These are phyloP conservation scores for Ogataea degrootiae DNA, from an alignment of 805 yeast genomes.

Conservation along the genomic window DNA sequence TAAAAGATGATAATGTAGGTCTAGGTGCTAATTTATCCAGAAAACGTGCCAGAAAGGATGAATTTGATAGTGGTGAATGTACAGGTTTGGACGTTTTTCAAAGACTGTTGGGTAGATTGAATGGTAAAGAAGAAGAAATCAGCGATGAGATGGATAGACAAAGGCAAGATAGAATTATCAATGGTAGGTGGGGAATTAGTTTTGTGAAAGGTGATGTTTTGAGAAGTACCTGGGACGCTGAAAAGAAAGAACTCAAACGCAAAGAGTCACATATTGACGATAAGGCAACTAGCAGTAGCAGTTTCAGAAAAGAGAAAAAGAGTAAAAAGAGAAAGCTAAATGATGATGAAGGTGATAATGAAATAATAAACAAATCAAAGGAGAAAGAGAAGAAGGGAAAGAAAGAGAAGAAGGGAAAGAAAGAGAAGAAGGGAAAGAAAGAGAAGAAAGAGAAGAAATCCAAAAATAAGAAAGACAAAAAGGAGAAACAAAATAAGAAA, in stretches of 20 bases:
- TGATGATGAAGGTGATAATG: constrained; percentile 16
- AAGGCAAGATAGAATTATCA: constrained; percentile 63
- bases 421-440: constrained; percentile 23
- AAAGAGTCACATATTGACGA: constrained; percentile 5
- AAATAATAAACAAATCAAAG: constrained; percentile 26
- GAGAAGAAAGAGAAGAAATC: constrained; percentile 24
- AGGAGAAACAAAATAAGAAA: constrained; percentile 26
- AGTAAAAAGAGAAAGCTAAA: constrained; percentile 23
- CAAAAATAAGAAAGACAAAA: constrained; percentile 16
- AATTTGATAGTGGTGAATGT: constrained; percentile 75
- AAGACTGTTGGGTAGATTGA: constrained; percentile 79
- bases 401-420: constrained; percentile 27
- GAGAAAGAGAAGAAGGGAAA: constrained; percentile 25
- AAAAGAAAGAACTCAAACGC: constrained; percentile 33
- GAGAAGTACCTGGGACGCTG: constrained; percentile 76
- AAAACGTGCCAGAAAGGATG: constrained; percentile 48
- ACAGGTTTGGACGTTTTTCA: constrained; percentile 93
- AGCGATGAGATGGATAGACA: constrained; percentile 62
- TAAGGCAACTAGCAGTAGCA: background rate
- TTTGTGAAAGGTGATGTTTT: constrained; percentile 84
- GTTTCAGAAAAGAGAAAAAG: constrained; percentile 25
- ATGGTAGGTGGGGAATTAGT: constrained; percentile 83
- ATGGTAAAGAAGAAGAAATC: constrained; percentile 74
- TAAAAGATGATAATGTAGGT: constrained; percentile 82
- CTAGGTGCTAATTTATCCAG: constrained; percentile 75